Evolutionary conservation across 2,329 filamentous ascomycete species (phyloP).

Genomic region (Fonsecaea pedrosoi): DNA sequence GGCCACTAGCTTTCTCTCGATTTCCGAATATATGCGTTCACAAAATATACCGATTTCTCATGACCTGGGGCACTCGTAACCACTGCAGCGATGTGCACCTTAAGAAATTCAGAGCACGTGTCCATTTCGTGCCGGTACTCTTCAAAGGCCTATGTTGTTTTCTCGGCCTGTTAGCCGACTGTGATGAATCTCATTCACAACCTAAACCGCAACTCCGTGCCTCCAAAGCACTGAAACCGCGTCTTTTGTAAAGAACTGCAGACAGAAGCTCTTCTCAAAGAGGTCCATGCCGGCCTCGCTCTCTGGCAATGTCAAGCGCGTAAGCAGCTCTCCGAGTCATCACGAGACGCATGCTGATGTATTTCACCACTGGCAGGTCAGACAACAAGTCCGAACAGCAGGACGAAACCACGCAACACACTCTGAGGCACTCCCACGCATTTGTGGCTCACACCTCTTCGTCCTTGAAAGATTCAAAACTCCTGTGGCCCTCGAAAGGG

Average conservation of each 20-base stretch:
- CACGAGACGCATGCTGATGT: neutral
- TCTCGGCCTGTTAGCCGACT: neutral
- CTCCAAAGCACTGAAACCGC: neutral
- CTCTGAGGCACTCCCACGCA: neutral
- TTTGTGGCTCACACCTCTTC: constrained; percentile 7
- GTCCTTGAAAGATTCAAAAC: constrained; percentile 12
- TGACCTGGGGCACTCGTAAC: neutral
- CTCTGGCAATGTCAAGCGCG: neutral
- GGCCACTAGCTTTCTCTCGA: neutral
- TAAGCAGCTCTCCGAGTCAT: neutral
- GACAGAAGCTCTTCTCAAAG: neutral
- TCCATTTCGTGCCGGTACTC: neutral
- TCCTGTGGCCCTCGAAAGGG: constrained; percentile 7
- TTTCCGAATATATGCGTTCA: neutral
- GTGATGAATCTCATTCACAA: neutral
- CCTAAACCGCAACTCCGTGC: neutral
- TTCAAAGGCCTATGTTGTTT: neutral
- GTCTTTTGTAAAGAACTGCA: neutral
- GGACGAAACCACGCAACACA: neutral
- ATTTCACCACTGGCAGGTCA: neutral
- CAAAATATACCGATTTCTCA: neutral
- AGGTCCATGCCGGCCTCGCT: neutral
- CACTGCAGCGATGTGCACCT: neutral
- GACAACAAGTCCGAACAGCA: neutral
- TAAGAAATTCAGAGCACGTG: neutral